Base-by-base conservation (phyloP, 495 filamentous ascomycete species). In the Lasiosphaeria hispida region DNA sequence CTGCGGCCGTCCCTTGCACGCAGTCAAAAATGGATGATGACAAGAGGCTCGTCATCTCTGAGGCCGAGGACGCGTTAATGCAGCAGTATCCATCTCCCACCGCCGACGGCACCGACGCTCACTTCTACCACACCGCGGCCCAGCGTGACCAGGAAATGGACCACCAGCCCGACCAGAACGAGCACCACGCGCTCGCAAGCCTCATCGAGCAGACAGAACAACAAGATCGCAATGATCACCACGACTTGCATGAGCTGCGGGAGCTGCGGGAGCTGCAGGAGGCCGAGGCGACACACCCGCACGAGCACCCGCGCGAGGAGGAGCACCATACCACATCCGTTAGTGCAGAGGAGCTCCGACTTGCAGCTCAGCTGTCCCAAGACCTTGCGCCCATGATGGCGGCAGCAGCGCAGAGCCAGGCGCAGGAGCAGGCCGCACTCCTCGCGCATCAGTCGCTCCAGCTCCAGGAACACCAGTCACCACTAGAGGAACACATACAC, bases 331-430 rank as follows among this genome's bases (percentile, higher is more conserved):
- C 64, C 13, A 59, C 72, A 4, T 61, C 66, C 1, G 64, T 76
- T 23, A 77, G 69, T 55, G 65, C 67, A 14, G 78, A 80, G 51
- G 79, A 81, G 57, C 71, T 81, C 18, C 78, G 78, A 53, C 67
- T 83, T 3, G 76, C 79, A 4, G 80, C 79, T 35, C 80, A 82
- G 63, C 61, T 82, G 42, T 77, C 76, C 41, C 77, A 77, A 49
- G 76, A 67, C 45, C 66, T 80, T 17, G 65, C 75, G 19, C 63
- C 66, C 33, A 62, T 66, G 55, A 61, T 75, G 63, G 63, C 61
- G 51, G 51, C 41, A 0, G 50, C 50, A n/a, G 57, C 55, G 10
- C 64, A 63, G 39, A 57, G 55, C 45, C 69, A 69, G 33, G 38
- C 59, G 0, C 60, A 71, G 1, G 60, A 61, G 7, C 53, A 56